These are phyloP conservation scores for Flaveria trinervia DNA, from an alignment of 129 eudicot genomes.

Conservation along the genomic window DNA sequence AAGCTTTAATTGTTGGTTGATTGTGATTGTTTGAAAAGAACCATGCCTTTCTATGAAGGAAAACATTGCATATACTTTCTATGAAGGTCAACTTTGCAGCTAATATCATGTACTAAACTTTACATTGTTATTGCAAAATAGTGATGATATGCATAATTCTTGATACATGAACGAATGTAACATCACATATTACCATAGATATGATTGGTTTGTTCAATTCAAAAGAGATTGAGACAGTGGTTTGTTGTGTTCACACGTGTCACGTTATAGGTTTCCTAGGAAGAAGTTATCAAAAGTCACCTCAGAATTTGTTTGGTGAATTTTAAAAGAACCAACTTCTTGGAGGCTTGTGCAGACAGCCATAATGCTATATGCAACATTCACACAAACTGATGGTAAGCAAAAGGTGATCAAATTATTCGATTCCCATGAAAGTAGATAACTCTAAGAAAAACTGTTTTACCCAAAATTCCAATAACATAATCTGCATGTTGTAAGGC, in stretches of 20 bases:
- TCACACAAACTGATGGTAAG: conserved; percentile 23
- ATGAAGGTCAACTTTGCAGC: conserved; percentile 17
- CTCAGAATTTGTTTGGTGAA: conserved; percentile 23
- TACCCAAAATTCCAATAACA: background rate
- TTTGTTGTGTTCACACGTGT: conserved; percentile 13
- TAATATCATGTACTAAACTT: background rate
- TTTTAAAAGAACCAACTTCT: conserved; percentile 27
- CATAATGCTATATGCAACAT: conserved; percentile 17
- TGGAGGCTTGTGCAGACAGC: conserved; percentile 26
- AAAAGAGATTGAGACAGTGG: background rate
- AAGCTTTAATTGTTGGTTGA: conserved; percentile 49
- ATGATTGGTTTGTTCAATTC: conserved; percentile 3
- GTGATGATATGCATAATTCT: background rate
- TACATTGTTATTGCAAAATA: background rate
- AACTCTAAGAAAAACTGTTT: background rate
- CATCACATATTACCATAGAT: background rate
- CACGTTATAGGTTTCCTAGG: conserved; percentile 12
- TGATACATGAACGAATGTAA: too few relatives aligned
- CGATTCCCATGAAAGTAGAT: background rate
- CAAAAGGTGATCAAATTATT: conserved; percentile 19
- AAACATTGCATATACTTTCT: conserved; percentile 31
- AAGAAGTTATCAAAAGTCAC: background rate
- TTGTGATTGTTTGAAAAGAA: conserved; percentile 35
- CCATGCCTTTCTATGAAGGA: conserved; percentile 33
- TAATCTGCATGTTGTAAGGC: background rate